Evolutionary conservation across 2,329 filamentous ascomycete genomes (phyloP), one percentile per base, ranked within the genome.

Genomic region (Cladosporium colombiae): DNA sequence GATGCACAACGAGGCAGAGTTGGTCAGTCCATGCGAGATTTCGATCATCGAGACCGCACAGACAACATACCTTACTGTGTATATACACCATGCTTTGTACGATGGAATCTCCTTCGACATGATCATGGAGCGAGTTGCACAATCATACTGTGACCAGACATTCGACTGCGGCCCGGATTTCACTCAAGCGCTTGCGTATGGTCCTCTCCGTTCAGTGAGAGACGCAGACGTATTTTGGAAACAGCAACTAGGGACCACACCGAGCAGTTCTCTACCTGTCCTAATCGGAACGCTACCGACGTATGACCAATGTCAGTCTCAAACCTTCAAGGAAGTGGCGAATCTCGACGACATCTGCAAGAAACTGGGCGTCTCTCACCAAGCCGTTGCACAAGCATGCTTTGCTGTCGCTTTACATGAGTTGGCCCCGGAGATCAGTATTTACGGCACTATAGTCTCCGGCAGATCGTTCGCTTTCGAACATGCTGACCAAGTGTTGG

Each of bases 21-120:
- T 90, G 1, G 70, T 72, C 2, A 77, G 75, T 7, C 89, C 89
- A 0, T 74, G 90, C 5, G 81, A 87, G 62, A 68, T 88, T 1
- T 73, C 84, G 1, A 64, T 84, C 0, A 67, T 86, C 6, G 71
- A 69, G 29, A 73, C 74, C 11, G 68, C 74, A 5, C 64, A 68
- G 1, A 69, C 68, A 16, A 73, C 72, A 7, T 68, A 82, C 0
- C 77, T 96, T 13, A 53, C 18, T n/a, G 31, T 53, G 2, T 85
- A 90, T 55, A 88, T 96, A 0, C 96, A 97, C 77, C 93, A 97
- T 74, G 92, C 86, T 0, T 77, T 97, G 0, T 97, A 97, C 71
- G 93, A 97, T 76, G 93, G 92, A 1, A 89, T 86, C 69, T 94
- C 92, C 67, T 84, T 96, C 46, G 83, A 85, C 1, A 76, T 92